Conservation (phyloP, 2,329 filamentous ascomycete species). For the Pestalotiopsis sp. region DNA sequence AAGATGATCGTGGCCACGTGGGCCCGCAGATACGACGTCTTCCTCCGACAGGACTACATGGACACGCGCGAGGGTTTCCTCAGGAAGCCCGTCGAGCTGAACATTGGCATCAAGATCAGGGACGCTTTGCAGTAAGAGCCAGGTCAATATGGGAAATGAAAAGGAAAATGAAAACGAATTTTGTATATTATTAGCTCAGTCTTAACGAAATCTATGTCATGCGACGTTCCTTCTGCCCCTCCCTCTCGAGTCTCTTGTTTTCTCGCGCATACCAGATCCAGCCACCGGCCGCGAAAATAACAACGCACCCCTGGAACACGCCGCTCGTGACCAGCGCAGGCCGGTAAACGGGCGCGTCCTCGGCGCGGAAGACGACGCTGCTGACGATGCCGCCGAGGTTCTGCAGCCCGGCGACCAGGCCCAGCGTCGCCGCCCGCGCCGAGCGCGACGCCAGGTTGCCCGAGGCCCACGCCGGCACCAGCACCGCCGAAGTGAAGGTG, state of each 20-base stretch:
- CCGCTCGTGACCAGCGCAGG: slow-evolving; percentile 20
- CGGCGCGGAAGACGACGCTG: slow-evolving; percentile 17
- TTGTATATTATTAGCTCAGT: not conserved
- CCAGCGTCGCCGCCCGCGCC: slow-evolving; percentile 18
- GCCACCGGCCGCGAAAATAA: not conserved
- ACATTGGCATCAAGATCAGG: slow-evolving; percentile 63
- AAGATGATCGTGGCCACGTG: slow-evolving; percentile 75
- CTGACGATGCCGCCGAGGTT: slow-evolving; percentile 22
- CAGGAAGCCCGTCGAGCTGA: slow-evolving; percentile 73
- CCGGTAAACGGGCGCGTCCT: slow-evolving; percentile 22
- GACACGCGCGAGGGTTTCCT: slow-evolving; percentile 81
- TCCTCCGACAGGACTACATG: slow-evolving; percentile 61
- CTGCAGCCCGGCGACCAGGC: slow-evolving; percentile 16
- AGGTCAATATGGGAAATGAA: not conserved
- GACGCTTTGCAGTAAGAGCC: slow-evolving; percentile 2
- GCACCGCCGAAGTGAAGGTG: slow-evolving; percentile 23
- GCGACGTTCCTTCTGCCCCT: not conserved
- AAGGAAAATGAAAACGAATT: not conserved
- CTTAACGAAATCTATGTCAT: not conserved
- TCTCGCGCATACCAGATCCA: not conserved
- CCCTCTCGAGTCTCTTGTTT: not conserved
- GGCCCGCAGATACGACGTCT: slow-evolving; percentile 53
- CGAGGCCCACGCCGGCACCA: slow-evolving; percentile 21
- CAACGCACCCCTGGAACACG: slow-evolving; percentile 3
- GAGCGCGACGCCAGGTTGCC: slow-evolving; percentile 19